Evolutionary conservation across 2,329 filamentous ascomycete species (phyloP), one percentile per base, ranked within the genome.

Genomic region (Clarireedia paspali): DNA sequence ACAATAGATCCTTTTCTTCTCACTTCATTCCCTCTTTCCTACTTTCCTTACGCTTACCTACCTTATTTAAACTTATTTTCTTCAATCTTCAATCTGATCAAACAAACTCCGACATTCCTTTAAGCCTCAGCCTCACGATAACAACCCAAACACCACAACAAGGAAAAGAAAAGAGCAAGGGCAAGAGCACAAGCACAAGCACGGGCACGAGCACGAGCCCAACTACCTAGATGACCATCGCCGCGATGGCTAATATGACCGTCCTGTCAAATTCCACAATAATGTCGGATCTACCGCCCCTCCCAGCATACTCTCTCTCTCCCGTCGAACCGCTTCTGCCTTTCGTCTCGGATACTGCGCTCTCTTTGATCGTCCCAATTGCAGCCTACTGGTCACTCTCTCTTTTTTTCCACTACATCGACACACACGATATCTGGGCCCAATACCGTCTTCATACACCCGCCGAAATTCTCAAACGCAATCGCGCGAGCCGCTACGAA

Each of bases 381-480:
- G 70, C 89, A 65, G 88, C 87, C 57, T 99, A 99, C 79, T 99
- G 94, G 94, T 73, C 75, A 23, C 74, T 95, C 34, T 97, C 92
- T 20, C 73, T 89, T 70, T 74, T 92, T 69, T 99, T 67, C 56
- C 92, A 97, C 76, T 68, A 85, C 64, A 84, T 97, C 67, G 94
- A 99, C 73, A 77, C 84, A 57, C 85, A 85, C 73, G 89, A 96
- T 71, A 75, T 92, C 39, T 95, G 92, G 70, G 86, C 91, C 17
- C 83, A 95, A 66, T 96, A 97, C 74, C 87, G 94, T 60, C 79
- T 99, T 44, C 94, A 99, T 74, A 97, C 94, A 0, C 94, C 94
- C 14, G 91, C 90, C 52, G 92, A 97, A 72, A 87, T 97, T 60
- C 9, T 82, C 89, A 61, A 85, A 87, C 70, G 92, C 95, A 96